Conservation (phyloP, 75 land plant genomes). For the Pinus tabuliformis region DNA sequence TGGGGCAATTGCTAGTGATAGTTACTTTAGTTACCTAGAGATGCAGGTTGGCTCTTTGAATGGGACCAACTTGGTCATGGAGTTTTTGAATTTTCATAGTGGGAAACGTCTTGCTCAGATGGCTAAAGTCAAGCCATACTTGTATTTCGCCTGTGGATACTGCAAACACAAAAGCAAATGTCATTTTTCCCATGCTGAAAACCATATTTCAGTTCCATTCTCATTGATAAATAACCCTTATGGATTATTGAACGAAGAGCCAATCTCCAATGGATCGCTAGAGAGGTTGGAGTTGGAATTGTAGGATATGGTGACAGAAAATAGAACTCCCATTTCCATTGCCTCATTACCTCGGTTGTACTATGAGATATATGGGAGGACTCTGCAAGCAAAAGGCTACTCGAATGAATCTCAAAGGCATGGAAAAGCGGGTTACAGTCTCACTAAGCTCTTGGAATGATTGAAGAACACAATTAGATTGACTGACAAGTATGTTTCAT, state of each 20-base stretch:
- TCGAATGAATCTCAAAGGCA: constrained; percentile 96
- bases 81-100: not conserved
- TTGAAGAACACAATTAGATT: constrained; percentile 70
- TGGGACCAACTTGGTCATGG: not conserved
- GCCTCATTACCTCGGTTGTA: constrained; percentile 86
- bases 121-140: constrained; percentile 61
- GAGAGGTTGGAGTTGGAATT: constrained; percentile 82
- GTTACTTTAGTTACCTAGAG: constrained; percentile 6
- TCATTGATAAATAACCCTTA: constrained; percentile 91
- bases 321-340: constrained; percentile 76
- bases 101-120: not conserved
- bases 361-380: constrained; percentile 73
- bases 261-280: constrained; percentile 39
- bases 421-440: constrained; percentile 91
- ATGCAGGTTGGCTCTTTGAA: not conserved
- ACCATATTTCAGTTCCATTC: constrained; percentile 32
- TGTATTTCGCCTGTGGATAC: constrained; percentile 72
- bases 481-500: constrained; percentile 60
- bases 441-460: constrained; percentile 83
- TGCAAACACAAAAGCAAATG: constrained; percentile 88
- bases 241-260: constrained; percentile 86
- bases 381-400: constrained; percentile 90
- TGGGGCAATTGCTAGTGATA: not conserved
- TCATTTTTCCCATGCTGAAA: constrained; percentile 61
- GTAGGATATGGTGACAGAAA: constrained; percentile 64